phyloP scores from a whole-genome alignment of 2,329 filamentous ascomycete genomes.

The Elsinoe ampelina region DNA sequence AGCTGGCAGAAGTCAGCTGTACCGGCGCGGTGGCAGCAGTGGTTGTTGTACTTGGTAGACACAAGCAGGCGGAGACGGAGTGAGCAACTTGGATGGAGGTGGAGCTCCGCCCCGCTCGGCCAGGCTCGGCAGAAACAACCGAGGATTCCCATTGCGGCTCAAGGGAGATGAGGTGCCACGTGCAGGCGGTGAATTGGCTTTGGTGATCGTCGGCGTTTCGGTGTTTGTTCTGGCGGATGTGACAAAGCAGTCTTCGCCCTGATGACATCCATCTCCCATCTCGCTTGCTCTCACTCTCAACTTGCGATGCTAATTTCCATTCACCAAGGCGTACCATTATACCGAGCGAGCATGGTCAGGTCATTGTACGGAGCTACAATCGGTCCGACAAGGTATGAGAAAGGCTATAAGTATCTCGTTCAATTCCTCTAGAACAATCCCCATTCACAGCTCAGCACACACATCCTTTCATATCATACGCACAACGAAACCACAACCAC shows the following conservation, averaged over 20 bases:
- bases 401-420: slow-evolving; percentile 1
- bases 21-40: not conserved
- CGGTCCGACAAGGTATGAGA: not conserved
- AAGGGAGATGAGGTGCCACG: no score
- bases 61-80: not conserved
- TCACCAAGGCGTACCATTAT: not conserved
- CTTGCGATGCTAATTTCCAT: not conserved
- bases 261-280: no score
- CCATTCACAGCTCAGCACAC: not conserved
- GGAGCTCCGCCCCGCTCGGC: slow-evolving; percentile 9
- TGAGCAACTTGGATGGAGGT: not conserved
- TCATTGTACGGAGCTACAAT: not conserved
- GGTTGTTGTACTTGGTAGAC: not conserved
- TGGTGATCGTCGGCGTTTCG: not conserved
- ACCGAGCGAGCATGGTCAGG: not conserved
- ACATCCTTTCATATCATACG: not conserved
- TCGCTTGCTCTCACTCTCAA: not conserved
- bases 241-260: not conserved
- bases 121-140: not conserved
- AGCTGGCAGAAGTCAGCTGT: slow-evolving; percentile 6
- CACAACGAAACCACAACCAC: not conserved
- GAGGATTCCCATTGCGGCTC: not conserved
- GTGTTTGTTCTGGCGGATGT: not conserved
- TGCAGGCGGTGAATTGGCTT: not conserved
- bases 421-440: not conserved